Conservation (phyloP, 2,329 filamentous ascomycete genomes). For the Phaeosphaeria sp. region DNA sequence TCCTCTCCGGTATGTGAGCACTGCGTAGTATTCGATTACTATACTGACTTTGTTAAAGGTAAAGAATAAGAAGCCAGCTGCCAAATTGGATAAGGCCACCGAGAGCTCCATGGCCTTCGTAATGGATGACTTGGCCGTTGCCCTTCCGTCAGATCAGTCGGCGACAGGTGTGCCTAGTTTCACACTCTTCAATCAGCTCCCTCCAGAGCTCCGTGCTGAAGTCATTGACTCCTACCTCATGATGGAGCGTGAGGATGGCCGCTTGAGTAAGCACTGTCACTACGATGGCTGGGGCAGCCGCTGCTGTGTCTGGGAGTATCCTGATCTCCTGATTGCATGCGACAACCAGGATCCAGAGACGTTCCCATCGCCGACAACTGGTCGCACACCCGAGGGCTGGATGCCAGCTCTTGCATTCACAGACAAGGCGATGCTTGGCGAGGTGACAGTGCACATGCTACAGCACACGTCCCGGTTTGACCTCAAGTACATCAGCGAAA, state of each 20-base stretch:
- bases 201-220: background rate
- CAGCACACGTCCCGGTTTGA: background rate
- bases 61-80: too few relatives aligned
- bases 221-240: conserved; percentile 1
- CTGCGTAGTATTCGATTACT: too few relatives aligned
- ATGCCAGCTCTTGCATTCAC: background rate
- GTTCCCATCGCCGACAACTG: background rate
- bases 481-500: conserved; percentile 4
- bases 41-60: too few relatives aligned
- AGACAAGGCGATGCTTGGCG: background rate
- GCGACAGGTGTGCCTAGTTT: background rate
- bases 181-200: background rate
- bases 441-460: conserved; percentile 3
- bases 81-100: too few relatives aligned
- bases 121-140: too few relatives aligned
- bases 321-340: background rate
- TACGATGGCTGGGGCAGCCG: background rate
- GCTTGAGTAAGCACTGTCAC: background rate
- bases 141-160: too few relatives aligned
- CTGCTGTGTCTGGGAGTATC: conserved; percentile 5
- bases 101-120: too few relatives aligned
- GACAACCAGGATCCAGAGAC: background rate
- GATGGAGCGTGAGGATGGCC: background rate
- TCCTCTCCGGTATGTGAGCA: too few relatives aligned
- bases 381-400: background rate